Percentiles rank a stretch among this genome's conserved stretches.
Evolutionary conservation across 768 basidiomycete genomes (phyloP).

Genomic region (Trametes cubensis): DNA sequence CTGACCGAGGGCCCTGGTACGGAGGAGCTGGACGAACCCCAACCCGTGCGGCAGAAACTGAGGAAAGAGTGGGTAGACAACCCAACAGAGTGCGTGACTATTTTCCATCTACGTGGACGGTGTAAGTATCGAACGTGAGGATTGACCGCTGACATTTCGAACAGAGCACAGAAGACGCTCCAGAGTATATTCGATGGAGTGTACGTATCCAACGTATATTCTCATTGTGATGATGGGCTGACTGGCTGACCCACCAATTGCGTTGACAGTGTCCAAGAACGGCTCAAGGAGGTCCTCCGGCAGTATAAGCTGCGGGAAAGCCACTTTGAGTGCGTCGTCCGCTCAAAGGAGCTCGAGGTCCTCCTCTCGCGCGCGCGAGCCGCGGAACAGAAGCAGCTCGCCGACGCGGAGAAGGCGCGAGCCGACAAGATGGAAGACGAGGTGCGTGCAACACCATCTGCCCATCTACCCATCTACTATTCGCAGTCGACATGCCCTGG

Average conservation of each 20-base stretch:
- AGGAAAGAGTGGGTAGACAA: constrained; percentile 83
- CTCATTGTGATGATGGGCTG: background rate
- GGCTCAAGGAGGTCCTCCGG: constrained; percentile 82
- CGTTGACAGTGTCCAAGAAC: constrained; percentile 70
- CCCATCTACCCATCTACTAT: constrained; percentile 14
- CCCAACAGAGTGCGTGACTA: constrained; percentile 63
- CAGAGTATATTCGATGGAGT: constrained; percentile 86
- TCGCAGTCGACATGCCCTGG: background rate
- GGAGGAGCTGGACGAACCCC: constrained; percentile 69
- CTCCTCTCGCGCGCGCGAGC: constrained; percentile 84
- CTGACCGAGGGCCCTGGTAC: constrained; percentile 69
- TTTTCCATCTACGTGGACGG: background rate
- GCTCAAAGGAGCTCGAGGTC: constrained; percentile 90
- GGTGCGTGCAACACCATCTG: constrained; percentile 45
- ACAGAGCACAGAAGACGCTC: constrained; percentile 70
- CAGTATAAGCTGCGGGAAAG: constrained; percentile 90
- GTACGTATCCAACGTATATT: constrained; percentile 47
- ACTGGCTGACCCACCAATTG: background rate
- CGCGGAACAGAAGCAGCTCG: constrained; percentile 84
- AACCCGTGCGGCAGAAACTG: constrained; percentile 67
- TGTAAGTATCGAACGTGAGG: background rate
- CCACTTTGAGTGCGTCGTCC: constrained; percentile 90
- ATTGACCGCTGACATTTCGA: background rate
- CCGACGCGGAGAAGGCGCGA: constrained; percentile 70
- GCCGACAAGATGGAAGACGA: constrained; percentile 75